Evolutionary conservation across 169 alveolate species (phyloP).

Genomic region (Plasmodium yoelii): DNA sequence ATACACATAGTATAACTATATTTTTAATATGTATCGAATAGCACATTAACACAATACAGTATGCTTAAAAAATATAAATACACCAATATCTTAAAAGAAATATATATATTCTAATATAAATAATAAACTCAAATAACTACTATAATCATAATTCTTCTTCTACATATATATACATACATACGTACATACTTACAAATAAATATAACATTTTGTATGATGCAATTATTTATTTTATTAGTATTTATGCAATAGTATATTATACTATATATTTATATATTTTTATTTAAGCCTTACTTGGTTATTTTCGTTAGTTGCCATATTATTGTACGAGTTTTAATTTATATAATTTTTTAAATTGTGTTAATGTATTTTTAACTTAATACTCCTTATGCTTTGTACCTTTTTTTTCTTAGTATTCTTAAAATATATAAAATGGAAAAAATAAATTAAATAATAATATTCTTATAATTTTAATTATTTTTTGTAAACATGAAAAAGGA

Average conservation of each 20-base stretch:
- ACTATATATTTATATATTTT: slow-evolving; percentile 9
- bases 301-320: slow-evolving; percentile 64
- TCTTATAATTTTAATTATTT: background rate
- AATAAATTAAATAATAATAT: slow-evolving; percentile 15
- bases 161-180: background rate
- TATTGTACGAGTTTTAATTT: slow-evolving; percentile 12
- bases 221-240: no score
- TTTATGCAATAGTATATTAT: no score
- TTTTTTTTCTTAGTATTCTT: slow-evolving; percentile 7
- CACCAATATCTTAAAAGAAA: background rate
- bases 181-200: background rate
- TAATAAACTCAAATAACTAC: background rate
- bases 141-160: background rate
- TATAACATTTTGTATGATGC: background rate
- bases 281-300: slow-evolving; percentile 48
- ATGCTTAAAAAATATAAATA: no score
- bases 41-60: no score
- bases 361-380: background rate
- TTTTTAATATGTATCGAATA: no score
- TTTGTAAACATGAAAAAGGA: slow-evolving; percentile 19
- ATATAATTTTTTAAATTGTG: slow-evolving; percentile 3
- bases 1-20: background rate
- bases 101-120: background rate
- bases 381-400: background rate
- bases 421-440: slow-evolving; percentile 4